These are phyloP conservation scores for Penicillium sp. DNA, from an alignment of 2,329 filamentous ascomycete genomes.

Conservation along the genomic window DNA sequence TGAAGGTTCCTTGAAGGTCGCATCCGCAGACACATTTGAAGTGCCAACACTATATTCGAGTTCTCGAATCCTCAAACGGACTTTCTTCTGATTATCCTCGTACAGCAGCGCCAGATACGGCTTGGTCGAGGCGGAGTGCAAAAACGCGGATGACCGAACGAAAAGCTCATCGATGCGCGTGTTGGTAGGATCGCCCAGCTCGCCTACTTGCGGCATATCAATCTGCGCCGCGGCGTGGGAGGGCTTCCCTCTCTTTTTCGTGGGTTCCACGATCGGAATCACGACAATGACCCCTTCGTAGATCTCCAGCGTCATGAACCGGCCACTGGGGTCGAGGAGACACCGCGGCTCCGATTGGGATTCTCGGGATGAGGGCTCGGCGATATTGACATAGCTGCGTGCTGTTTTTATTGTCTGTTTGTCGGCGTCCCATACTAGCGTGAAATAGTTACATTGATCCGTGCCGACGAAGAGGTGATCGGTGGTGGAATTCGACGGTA, in stretches of 20 bases:
- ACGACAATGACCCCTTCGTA: conserved; percentile 71
- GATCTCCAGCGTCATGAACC: conserved; percentile 68
- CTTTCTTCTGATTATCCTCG: conserved; percentile 63
- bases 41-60: conserved; percentile 56
- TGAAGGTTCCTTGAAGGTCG: conserved; percentile 58
- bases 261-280: conserved; percentile 62
- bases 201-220: conserved; percentile 50
- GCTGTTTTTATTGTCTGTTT: conserved; percentile 58
- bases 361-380: conserved; percentile 68
- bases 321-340: conserved; percentile 78
- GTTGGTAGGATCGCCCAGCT: conserved; percentile 65
- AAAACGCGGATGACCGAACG: conserved; percentile 68
- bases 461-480: conserved; percentile 94
- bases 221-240: conserved; percentile 28
- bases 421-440: conserved; percentile 75
- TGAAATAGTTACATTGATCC: conserved; percentile 88
- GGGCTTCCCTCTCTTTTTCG: conserved; percentile 46
- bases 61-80: conserved; percentile 60
- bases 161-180: conserved; percentile 69
- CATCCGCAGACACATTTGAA: conserved; percentile 51
- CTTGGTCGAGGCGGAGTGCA: conserved; percentile 58
- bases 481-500: conserved; percentile 70
- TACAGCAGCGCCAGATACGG: conserved; percentile 69
- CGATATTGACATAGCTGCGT: conserved; percentile 63
- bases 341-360: conserved; percentile 82